These are phyloP conservation scores for Pleurotus sapidus DNA, from an alignment of 768 basidiomycete species.

Conservation along the genomic window DNA sequence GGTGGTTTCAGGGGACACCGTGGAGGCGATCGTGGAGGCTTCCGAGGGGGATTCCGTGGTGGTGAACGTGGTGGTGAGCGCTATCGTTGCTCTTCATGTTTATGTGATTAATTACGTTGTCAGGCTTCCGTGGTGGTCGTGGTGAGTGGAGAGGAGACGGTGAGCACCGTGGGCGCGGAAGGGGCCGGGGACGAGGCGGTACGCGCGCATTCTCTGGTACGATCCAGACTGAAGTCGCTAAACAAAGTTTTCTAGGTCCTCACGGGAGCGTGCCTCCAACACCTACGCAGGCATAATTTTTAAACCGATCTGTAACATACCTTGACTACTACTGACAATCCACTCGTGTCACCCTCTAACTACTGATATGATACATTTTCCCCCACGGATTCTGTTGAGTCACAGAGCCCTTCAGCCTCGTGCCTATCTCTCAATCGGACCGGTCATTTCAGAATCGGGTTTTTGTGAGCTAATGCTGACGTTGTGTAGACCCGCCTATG, in stretches of 20 bases:
- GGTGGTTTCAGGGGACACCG: constrained; percentile 37
- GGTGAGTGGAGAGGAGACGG: constrained; percentile 51
- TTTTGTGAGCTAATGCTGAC: neutral
- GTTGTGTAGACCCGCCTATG: too few species aligned
- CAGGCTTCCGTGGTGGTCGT: constrained; percentile 31
- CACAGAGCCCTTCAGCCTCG: neutral
- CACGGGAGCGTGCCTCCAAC: constrained; percentile 11
- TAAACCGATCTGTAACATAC: too few species aligned
- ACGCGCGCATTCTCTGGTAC: constrained; percentile 13
- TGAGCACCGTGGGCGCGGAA: constrained; percentile 33
- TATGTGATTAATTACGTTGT: constrained; percentile 2
- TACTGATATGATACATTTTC: neutral
- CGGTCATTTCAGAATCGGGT: neutral
- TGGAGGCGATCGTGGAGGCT: constrained; percentile 31
- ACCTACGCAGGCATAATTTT: constrained; percentile 18
- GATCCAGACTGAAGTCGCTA: neutral
- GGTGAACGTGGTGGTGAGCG: constrained; percentile 19
- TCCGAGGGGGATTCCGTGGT: constrained; percentile 33
- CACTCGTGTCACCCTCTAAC: neutral
- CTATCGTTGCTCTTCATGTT: neutral
- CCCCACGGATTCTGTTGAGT: too few species aligned
- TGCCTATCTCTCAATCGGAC: neutral
- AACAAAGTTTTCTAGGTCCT: neutral
- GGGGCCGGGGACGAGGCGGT: constrained; percentile 45
- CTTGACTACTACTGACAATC: neutral